Evolutionary conservation across 163 green algal species (phyloP), one percentile per base, ranked within the genome.

Genomic region (Scenedesmus sp.): DNA sequence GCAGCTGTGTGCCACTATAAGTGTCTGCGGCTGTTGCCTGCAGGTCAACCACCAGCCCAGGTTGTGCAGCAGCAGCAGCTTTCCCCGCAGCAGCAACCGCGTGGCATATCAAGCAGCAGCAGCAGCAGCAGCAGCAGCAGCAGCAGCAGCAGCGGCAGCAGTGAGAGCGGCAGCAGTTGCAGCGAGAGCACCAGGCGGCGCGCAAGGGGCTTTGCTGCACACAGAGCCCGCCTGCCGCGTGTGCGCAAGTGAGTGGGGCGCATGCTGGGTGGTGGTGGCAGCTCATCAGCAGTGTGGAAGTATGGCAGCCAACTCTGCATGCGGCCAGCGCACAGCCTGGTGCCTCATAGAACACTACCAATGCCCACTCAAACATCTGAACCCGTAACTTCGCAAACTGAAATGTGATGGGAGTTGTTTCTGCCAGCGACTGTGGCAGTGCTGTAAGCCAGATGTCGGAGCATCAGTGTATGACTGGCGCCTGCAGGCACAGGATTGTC

Each of bases 81-180:
- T n/a, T 33, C 10, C 5, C 70, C 10, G 70, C 33, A 72, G 59
- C 65, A 40, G 65, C 65, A 76, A 40, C n/a, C 2, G 72, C 35
- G 72, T 13, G 35, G 72, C 4, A 9, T 44, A 35, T 49, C 72
- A 81, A 46, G 68, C 85, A 83, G 68, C 85, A 83, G 68, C 85
- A 83, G 85, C 61, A 81, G 83, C 83, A 65, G 61, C 42, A 35
- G 59, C 59, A 81, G n/a, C n/a, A n/a, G n/a, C n/a, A n/a, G n/a
- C n/a, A n/a, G n/a, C n/a, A n/a, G n/a, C n/a, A n/a, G n/a, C n/a
- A n/a, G n/a, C n/a, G n/a, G n/a, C n/a, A n/a, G 83, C 83, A 83
- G 68, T 40, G 65, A 40, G 0, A 7, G 9, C 7, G 30, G 18
- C 65, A 83, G 85, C 85, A 83, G 85, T 42, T 42, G 59, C 59